Evolutionary conservation across 1,284 basidiomycete species (phyloP).

Genomic region (Lignosus rhinocerotis): DNA sequence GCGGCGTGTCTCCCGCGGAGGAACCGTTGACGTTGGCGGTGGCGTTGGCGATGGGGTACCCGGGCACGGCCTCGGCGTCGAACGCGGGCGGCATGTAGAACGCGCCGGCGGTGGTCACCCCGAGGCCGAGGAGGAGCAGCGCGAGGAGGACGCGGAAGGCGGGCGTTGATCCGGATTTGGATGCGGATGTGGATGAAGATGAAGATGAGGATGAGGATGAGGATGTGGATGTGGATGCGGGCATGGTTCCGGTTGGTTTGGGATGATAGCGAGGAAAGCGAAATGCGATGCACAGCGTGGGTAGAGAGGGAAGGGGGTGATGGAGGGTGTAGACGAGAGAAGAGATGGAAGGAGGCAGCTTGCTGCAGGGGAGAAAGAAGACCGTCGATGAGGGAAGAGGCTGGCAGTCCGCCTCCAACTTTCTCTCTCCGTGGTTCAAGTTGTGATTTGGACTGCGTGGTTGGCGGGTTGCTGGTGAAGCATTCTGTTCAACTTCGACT

Average conservation of each 20-base stretch:
- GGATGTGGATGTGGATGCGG: background rate
- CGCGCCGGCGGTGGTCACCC: conserved; percentile 2
- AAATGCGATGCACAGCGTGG: background rate
- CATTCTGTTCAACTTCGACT: background rate
- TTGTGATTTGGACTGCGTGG: background rate
- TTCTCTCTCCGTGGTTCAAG: background rate
- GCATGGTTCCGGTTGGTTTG: too few species aligned
- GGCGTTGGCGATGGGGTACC: background rate
- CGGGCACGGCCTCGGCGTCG: conserved; percentile 9
- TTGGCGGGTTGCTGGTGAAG: background rate
- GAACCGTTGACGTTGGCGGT: background rate
- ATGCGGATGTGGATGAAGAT: background rate
- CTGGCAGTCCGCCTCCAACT: background rate
- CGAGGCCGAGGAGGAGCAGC: too few species aligned
- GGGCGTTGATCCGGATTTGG: background rate
- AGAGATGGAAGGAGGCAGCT: background rate
- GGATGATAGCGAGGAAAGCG: background rate
- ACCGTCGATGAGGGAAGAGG: background rate
- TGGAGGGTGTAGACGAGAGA: background rate
- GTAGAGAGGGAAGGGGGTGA: background rate
- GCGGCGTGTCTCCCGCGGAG: background rate
- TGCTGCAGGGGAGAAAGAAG: background rate
- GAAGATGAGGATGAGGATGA: background rate
- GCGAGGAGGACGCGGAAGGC: conserved; percentile 1
- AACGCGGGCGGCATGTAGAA: conserved; percentile 22